phyloP scores from a whole-genome alignment of 352 stramenopile species.

The Pseudoperonospora humuli region DNA sequence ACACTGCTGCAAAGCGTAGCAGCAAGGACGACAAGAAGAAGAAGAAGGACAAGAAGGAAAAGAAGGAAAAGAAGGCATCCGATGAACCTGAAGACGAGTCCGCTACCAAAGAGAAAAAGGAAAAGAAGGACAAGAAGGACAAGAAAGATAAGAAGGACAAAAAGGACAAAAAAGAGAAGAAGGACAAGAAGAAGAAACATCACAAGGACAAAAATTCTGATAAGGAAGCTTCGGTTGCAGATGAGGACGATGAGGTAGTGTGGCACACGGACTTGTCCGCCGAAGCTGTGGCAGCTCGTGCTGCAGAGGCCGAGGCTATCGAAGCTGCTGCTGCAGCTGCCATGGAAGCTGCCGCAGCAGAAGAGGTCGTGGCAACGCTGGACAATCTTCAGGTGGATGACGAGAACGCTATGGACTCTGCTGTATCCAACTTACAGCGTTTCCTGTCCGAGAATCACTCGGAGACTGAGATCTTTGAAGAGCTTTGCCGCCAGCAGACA shows the following conservation, averaged over 20 bases:
- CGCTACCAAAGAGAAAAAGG: slow-evolving; percentile 45
- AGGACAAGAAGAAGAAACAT: slow-evolving; percentile 82
- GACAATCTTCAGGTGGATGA: slow-evolving; percentile 82
- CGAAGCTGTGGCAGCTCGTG: slow-evolving; percentile 73
- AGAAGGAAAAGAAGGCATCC: slow-evolving; percentile 25
- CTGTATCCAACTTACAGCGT: slow-evolving; percentile 55
- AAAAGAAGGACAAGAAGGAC: slow-evolving; percentile 58
- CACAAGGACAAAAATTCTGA: slow-evolving; percentile 69
- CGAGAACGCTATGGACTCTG: slow-evolving; percentile 74
- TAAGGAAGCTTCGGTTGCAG: slow-evolving; percentile 60
- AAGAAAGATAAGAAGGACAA: slow-evolving; percentile 71
- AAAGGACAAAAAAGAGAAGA: slow-evolving; percentile 65
- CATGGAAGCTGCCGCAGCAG: slow-evolving; percentile 47
- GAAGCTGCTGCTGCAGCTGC: slow-evolving; percentile 66
- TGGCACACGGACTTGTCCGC: slow-evolving; percentile 84
- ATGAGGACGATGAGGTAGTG: slow-evolving; percentile 66
- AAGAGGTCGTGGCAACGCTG: slow-evolving; percentile 58
- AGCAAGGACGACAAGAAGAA: slow-evolving; percentile 83
- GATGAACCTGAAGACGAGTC: slow-evolving; percentile 64
- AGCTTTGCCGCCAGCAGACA: slow-evolving; percentile 92
- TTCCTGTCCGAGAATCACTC: slow-evolving; percentile 47
- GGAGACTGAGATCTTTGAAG: slow-evolving; percentile 70
- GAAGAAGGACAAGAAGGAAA: slow-evolving; percentile 50
- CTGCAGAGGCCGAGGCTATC: slow-evolving; percentile 73
- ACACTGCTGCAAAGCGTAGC: slow-evolving; percentile 89